Conservation (phyloP, 148 eudicot species). For the Cornus kousa region DNA sequence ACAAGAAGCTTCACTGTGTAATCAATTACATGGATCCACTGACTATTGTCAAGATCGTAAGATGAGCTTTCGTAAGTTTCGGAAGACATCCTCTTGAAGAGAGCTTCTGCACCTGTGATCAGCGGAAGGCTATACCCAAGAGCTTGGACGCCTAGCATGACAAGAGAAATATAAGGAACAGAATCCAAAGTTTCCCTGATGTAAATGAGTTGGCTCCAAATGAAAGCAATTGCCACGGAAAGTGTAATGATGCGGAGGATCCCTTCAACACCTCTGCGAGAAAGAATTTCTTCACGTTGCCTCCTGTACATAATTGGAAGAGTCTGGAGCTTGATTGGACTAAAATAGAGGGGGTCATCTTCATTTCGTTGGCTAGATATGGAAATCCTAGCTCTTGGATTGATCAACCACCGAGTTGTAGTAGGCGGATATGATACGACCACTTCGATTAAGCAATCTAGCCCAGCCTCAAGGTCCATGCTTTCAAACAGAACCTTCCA, state of each 20-base stretch:
- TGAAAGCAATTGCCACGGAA: conserved; percentile 54
- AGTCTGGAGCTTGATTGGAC: conserved; percentile 58
- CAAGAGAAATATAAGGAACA: conserved; percentile 72
- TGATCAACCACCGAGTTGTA: conserved; percentile 71
- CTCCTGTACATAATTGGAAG: conserved; percentile 65
- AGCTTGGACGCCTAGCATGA: conserved; percentile 86
- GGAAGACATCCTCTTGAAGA: conserved; percentile 37
- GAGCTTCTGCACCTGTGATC: conserved; percentile 57
- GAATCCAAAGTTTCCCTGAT: conserved; percentile 41
- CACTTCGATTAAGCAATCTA: conserved; percentile 72
- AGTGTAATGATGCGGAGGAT: conserved; percentile 67
- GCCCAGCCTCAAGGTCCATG: conserved; percentile 63
- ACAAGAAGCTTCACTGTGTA: conserved; percentile 71
- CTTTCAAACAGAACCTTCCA: conserved; percentile 61
- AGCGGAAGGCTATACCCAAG: conserved; percentile 79
- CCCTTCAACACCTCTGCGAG: conserved; percentile 70
- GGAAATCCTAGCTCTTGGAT: conserved; percentile 65
- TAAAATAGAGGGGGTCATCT: conserved; percentile 75
- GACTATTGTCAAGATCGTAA: conserved; percentile 53
- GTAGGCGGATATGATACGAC: conserved; percentile 76
- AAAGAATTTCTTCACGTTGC: conserved; percentile 73
- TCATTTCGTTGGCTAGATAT: conserved; percentile 70
- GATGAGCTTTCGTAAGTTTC: conserved; percentile 40
- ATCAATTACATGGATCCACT: conserved; percentile 53
- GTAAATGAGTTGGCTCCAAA: conserved; percentile 63